These are phyloP conservation scores for Trametes pubescens DNA, from an alignment of 1,284 basidiomycete species.

Conservation along the genomic window DNA sequence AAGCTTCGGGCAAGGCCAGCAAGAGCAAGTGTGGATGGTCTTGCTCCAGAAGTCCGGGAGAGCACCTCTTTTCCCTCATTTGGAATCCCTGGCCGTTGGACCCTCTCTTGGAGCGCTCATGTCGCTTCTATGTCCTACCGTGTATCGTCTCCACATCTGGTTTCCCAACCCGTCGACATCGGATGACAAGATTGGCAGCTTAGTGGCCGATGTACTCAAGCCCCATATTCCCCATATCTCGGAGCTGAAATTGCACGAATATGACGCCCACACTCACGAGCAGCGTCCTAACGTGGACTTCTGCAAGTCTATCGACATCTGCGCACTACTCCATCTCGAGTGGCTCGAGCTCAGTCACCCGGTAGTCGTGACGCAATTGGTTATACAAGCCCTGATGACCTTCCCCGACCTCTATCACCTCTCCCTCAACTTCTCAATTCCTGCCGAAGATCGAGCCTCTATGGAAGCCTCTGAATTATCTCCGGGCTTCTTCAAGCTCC, in stretches of 20 bases:
- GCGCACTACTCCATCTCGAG: background rate
- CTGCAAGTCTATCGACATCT: background rate
- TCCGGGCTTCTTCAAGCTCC: slow-evolving; percentile 2
- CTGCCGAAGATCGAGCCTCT: background rate
- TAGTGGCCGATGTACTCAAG: background rate
- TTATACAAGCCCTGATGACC: background rate
- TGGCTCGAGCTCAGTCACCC: background rate
- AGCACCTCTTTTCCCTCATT: background rate
- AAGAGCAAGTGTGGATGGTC: background rate
- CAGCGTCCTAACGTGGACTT: background rate
- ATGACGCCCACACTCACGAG: background rate
- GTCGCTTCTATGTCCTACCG: background rate
- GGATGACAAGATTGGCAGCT: background rate
- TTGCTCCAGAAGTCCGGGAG: background rate
- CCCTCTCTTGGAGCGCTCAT: background rate
- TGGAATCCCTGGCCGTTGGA: background rate
- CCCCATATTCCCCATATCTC: background rate
- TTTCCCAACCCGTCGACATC: background rate
- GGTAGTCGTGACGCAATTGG: background rate
- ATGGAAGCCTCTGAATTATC: background rate
- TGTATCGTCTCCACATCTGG: background rate
- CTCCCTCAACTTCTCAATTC: background rate
- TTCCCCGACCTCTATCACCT: background rate
- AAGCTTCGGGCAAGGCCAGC: too few species aligned
- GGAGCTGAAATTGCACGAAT: background rate